Percentiles rank a stretch among this genome's conserved stretches.
Conservation (phyloP, 768 basidiomycete species). For the Hygrocybe punicea region DNA sequence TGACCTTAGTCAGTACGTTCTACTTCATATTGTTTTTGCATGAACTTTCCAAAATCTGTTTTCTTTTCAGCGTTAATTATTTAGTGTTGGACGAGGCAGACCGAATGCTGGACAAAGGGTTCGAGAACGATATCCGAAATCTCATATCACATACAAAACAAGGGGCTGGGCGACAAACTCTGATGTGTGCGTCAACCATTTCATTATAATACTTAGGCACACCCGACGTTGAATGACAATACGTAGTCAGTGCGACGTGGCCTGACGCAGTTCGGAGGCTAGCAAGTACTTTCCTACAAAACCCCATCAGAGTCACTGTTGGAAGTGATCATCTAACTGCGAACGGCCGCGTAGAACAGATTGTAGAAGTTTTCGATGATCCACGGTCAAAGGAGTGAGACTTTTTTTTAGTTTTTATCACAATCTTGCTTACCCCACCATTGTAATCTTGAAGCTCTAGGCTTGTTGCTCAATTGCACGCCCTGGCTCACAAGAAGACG, state of each 20-base stretch:
- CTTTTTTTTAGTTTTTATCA: neutral
- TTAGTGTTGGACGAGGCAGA: conserved; percentile 97
- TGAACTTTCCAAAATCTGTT: neutral
- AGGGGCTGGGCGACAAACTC: conserved; percentile 73
- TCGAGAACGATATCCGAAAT: conserved; percentile 93
- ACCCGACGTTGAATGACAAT: neutral
- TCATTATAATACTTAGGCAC: neutral
- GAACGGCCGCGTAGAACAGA: conserved; percentile 90
- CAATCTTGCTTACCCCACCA: neutral
- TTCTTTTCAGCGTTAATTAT: conserved; percentile 66
- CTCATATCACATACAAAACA: conserved; percentile 79
- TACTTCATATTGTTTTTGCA: neutral
- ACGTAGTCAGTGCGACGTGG: conserved; percentile 94
- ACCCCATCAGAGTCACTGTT: conserved; percentile 88
- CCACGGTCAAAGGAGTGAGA: conserved; percentile 81
- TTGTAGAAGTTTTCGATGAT: conserved; percentile 89
- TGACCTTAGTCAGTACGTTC: conserved; percentile 63
- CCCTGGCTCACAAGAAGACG: conserved; percentile 60
- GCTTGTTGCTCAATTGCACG: conserved; percentile 53
- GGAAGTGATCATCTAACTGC: conserved; percentile 94
- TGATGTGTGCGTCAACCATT: conserved; percentile 73
- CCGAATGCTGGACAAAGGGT: conserved; percentile 96
- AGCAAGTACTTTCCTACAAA: conserved; percentile 79
- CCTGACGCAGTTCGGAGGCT: conserved; percentile 89
- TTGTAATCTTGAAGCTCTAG: conserved; percentile 50